Percentiles rank a stretch among this genome's conserved stretches.
Evolutionary conservation across 2,329 filamentous ascomycete genomes (phyloP).

Genomic region (Pseudocercospora fuligena): DNA sequence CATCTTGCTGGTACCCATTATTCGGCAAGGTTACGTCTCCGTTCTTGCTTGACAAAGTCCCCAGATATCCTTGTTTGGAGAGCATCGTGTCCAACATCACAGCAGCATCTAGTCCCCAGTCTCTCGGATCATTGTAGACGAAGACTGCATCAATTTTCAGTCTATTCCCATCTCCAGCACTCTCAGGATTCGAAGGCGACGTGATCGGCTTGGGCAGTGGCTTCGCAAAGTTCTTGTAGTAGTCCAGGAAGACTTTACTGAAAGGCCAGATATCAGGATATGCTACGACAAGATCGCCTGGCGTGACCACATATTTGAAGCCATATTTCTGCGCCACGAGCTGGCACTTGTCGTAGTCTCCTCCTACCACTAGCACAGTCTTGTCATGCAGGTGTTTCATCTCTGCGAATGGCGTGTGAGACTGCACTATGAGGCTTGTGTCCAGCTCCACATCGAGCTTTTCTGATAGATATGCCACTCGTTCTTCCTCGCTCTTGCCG

Average conservation of each 20-base stretch:
- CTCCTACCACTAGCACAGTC: slow-evolving; percentile 55
- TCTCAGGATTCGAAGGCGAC: slow-evolving; percentile 37
- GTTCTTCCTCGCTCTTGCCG: slow-evolving; percentile 77
- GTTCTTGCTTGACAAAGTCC: slow-evolving; percentile 78
- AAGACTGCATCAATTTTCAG: slow-evolving; percentile 88
- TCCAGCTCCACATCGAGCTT: slow-evolving; percentile 69
- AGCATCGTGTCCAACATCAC: slow-evolving; percentile 83
- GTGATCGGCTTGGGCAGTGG: slow-evolving; percentile 60
- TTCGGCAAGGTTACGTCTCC: slow-evolving; percentile 68
- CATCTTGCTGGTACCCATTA: slow-evolving; percentile 79
- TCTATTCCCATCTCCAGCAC: slow-evolving; percentile 41
- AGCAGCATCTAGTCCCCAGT: slow-evolving; percentile 91
- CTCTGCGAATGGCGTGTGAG: slow-evolving; percentile 85
- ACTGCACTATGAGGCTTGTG: slow-evolving; percentile 78
- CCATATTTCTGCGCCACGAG: slow-evolving; percentile 68
- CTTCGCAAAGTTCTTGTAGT: slow-evolving; percentile 64
- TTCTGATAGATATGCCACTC: slow-evolving; percentile 70
- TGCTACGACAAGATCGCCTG: slow-evolving; percentile 78
- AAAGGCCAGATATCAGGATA: slow-evolving; percentile 85
- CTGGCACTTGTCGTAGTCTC: slow-evolving; percentile 63
- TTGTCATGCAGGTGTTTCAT: slow-evolving; percentile 65
- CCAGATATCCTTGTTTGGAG: slow-evolving; percentile 76
- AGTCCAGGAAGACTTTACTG: slow-evolving; percentile 65
- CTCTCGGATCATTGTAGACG: slow-evolving; percentile 92
- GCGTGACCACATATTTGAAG: slow-evolving; percentile 72